A percentile compares a stretch with the other conserved stretches of the same genome.
Conservation (phyloP, 169 alveolate species). For the Plasmodium cynomolgi region DNA sequence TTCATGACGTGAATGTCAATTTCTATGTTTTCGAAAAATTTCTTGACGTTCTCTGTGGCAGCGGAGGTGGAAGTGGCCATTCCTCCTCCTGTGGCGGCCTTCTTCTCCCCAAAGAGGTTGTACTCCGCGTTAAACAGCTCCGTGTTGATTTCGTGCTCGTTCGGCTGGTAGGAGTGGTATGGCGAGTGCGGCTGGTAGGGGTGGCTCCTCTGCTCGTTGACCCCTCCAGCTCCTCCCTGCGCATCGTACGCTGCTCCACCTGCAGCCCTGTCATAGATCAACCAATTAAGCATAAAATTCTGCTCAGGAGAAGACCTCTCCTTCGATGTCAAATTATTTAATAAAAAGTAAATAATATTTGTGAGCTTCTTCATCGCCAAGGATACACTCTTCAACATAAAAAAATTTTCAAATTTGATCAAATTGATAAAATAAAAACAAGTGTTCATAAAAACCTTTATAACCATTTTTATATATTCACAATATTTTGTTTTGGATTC, state of each 20-base stretch:
- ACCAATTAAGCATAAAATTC: neutral
- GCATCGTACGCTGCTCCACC: no score
- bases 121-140: conserved; percentile 42
- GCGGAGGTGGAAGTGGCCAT: neutral
- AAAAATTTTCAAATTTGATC: conserved; percentile 34
- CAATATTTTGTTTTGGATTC: conserved; percentile 63
- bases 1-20: conserved; percentile 54
- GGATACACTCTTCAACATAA: conserved; percentile 67
- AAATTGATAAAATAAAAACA: conserved; percentile 54
- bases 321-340: conserved; percentile 25
- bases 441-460: conserved; percentile 64
- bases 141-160: conserved; percentile 30
- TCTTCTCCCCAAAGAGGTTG: neutral
- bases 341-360: conserved; percentile 29
- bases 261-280: neutral
- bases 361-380: conserved; percentile 58
- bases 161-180: neutral
- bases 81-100: neutral
- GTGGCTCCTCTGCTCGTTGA: neutral
- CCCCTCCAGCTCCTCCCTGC: no score
- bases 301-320: conserved; percentile 18
- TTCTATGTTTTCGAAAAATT: conserved; percentile 53
- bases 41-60: conserved; percentile 16
- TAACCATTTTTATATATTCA: conserved; percentile 40
- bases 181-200: neutral